Conservation (phyloP, 306 rosid genomes). For the Coriaria nepalensis region DNA sequence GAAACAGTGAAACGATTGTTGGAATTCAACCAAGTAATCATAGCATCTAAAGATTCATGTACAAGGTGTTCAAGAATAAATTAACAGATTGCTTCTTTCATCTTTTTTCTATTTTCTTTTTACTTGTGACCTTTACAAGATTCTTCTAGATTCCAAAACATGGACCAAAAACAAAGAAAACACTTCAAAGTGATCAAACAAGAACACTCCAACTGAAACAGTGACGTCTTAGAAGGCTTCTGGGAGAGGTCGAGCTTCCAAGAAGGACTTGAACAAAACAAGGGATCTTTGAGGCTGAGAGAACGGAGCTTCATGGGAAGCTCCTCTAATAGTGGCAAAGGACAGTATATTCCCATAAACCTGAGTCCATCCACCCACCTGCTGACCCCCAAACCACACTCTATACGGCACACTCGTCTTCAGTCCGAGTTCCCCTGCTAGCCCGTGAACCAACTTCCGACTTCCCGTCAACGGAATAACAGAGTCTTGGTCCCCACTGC, state of each 20-base stretch:
- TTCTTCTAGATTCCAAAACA: conserved; percentile 16
- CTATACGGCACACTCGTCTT: conserved; percentile 70
- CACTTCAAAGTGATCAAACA: conserved; percentile 17
- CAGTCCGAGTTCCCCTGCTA: conserved; percentile 51
- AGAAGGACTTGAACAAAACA: conserved; percentile 62
- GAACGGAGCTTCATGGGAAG: conserved; percentile 94
- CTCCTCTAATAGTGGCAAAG: conserved; percentile 89
- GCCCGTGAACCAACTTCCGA: conserved; percentile 61
- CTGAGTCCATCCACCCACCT: conserved; percentile 99
- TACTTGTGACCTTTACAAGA: conserved; percentile 27
- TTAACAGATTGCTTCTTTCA: conserved; percentile 6
- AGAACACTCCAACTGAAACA: conserved; percentile 11
- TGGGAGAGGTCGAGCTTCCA: conserved; percentile 53
- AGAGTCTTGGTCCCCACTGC: conserved; percentile 97
- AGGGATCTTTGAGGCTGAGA: conserved; percentile 90
- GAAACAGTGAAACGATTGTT: too few relatives aligned
- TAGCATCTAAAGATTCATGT: too few relatives aligned
- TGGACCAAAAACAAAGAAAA: conserved; percentile 16
- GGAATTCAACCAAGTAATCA: too few relatives aligned
- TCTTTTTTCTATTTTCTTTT: conserved; percentile 5
- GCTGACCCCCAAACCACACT: conserved; percentile 87
- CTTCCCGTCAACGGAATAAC: conserved; percentile 92
- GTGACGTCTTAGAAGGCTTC: conserved; percentile 33
- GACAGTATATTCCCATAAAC: conserved; percentile 77
- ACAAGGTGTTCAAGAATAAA: conserved; percentile 4